phyloP scores from a whole-genome alignment of 2,329 filamentous ascomycete species.

The Chaetomium olivaceum region DNA sequence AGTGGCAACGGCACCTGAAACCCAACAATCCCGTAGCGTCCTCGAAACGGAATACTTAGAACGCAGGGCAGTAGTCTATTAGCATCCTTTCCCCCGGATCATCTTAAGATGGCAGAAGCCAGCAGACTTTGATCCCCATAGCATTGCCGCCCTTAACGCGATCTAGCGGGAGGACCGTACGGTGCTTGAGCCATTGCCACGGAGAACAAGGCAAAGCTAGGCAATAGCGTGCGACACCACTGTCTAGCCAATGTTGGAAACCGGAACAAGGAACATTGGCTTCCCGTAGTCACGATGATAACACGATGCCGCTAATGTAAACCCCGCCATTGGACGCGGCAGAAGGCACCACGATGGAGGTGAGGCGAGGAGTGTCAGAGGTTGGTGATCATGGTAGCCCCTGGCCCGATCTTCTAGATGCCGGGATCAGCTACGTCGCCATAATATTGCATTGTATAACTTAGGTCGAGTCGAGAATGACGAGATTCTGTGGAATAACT shows the following conservation, averaged over 20 bases:
- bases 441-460: not conserved
- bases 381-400: constrained; percentile 3
- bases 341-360: not conserved
- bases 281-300: not conserved
- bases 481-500: not conserved
- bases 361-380: constrained; percentile 14
- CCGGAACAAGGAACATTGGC: constrained; percentile 12
- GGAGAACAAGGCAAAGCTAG: not conserved
- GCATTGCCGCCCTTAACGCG: not conserved
- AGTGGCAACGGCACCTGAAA: not conserved
- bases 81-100: not conserved
- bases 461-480: not conserved
- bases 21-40: not conserved
- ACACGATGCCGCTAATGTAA: not conserved
- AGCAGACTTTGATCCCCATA: not conserved
- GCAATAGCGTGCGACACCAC: not conserved
- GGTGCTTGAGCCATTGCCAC: not conserved
- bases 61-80: not conserved
- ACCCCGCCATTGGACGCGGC: not conserved
- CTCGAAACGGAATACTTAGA: not conserved
- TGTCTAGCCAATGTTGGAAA: not conserved
- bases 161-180: not conserved
- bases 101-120: not conserved
- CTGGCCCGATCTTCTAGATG: not conserved
- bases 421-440: too few relatives aligned